Evolutionary conservation across 768 basidiomycete species (phyloP), one percentile per base, ranked within the genome.

Genomic region (Paxillus ammoniavirescens): DNA sequence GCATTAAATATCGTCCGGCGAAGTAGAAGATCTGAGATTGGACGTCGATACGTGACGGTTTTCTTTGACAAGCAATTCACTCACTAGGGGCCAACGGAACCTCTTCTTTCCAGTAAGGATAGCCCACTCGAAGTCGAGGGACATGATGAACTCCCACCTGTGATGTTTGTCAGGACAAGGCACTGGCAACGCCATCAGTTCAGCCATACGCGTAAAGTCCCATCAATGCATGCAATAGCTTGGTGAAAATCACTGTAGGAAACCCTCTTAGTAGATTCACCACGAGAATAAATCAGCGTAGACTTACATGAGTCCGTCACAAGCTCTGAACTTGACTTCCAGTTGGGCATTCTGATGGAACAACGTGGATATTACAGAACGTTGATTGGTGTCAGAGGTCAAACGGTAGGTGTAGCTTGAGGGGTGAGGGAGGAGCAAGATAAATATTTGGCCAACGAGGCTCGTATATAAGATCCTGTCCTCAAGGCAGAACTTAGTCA

Each of bases 71-170:
- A 33, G 8, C 8, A 12, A 40, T 14, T 28, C 18, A 73, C 82
- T 57, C 47, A 73, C 76, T 66, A 79, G 55, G 5, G 78, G 79
- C 79, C 78, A 79, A 40, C 75, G 68, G 60, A 77, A 80, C 56
- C 65, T 69, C 40, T 65, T 69, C 63, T 67, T 77, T 23, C 78
- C 72, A 7, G 63, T 62, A 50, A 79, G 55, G 38, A 76, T 67
- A 4, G 66, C 66, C 69, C 68, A 73, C 55, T 79, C 78, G 49
- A 79, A 80, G 51, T 68, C 57, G 15, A 75, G 60, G 10, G 77
- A 75, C 41, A 72, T 71, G 38, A 70, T 45, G 42, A 77, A 66
- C 62, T 80, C 77, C 77, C 77, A 79, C 30, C 75, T 77, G 46
- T 43, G 38, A 23, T 13, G 15, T 21, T 14, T 47, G 13, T 53